phyloP scores from a whole-genome alignment of 352 stramenopile species.

The Porosira glacialis region DNA sequence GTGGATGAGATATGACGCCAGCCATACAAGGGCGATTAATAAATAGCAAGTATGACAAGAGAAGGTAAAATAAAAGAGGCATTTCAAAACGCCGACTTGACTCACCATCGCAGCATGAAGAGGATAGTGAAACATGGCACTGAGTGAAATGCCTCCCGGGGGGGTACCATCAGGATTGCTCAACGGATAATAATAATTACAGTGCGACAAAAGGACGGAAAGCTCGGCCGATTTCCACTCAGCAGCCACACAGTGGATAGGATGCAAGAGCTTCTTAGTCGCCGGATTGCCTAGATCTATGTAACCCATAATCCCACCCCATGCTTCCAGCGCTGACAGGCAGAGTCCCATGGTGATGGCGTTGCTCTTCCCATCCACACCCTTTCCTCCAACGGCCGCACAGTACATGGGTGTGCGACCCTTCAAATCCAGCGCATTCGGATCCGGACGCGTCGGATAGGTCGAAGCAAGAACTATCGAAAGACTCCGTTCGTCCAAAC shows the following conservation, averaged over 20 bases:
- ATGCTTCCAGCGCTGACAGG: conserved; percentile 56
- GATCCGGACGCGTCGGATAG: conserved; percentile 39
- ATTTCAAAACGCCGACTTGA: too few species aligned
- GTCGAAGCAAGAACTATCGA: conserved; percentile 51
- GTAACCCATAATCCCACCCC: conserved; percentile 59
- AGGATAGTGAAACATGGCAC: too few species aligned
- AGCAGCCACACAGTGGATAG: conserved; percentile 38
- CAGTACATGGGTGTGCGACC: conserved; percentile 67
- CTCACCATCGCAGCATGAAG: too few species aligned
- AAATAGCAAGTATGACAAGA: too few species aligned
- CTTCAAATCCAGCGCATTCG: conserved; percentile 60
- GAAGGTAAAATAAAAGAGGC: too few species aligned
- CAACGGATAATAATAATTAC: too few species aligned
- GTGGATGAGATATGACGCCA: too few species aligned
- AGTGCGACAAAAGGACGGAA: neutral
- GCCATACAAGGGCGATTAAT: too few species aligned
- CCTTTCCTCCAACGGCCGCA: conserved; percentile 52
- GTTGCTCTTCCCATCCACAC: conserved; percentile 31
- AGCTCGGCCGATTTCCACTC: conserved; percentile 53
- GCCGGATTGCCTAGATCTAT: conserved; percentile 32
- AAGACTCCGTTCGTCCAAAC: conserved; percentile 64
- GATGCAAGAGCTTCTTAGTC: conserved; percentile 32
- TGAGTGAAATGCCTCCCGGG: too few species aligned
- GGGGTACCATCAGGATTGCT: too few species aligned
- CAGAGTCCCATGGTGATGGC: conserved; percentile 47